phyloP scores from a whole-genome alignment of 2,329 filamentous ascomycete genomes.

The Penicillium decumbens region DNA sequence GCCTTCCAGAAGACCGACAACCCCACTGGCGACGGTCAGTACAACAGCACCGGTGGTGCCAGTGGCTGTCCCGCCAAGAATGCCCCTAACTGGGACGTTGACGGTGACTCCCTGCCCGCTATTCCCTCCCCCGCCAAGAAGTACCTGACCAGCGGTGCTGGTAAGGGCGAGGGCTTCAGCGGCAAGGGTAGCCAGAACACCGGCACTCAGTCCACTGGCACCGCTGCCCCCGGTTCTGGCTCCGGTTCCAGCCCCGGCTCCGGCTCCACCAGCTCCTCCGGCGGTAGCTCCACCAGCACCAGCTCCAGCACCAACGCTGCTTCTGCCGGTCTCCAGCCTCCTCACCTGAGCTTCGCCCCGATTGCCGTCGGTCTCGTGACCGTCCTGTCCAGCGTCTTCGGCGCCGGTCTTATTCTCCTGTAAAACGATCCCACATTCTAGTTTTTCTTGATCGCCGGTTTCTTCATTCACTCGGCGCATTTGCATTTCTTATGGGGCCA shows the following conservation, averaged over 20 bases:
- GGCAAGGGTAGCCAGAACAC: constrained; percentile 55
- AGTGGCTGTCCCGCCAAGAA: constrained; percentile 53
- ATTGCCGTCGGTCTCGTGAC: constrained; percentile 51
- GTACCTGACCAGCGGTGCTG: constrained; percentile 57
- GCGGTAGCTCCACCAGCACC: background rate
- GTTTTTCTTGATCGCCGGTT: constrained; percentile 8
- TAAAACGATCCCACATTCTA: constrained; percentile 17
- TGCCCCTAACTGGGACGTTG: constrained; percentile 54
- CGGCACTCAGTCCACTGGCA: constrained; percentile 48
- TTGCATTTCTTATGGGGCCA: constrained; percentile 9
- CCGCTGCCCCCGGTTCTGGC: constrained; percentile 50
- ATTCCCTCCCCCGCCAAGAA: constrained; percentile 53
- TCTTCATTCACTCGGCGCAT: constrained; percentile 3
- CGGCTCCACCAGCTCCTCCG: constrained; percentile 14
- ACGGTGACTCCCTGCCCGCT: constrained; percentile 50
- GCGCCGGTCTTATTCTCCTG: constrained; percentile 42
- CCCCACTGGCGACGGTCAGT: constrained; percentile 56
- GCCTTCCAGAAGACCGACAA: constrained; percentile 49
- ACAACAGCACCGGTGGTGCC: constrained; percentile 51
- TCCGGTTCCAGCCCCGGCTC: constrained; percentile 28
- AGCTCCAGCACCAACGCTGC: constrained; percentile 1
- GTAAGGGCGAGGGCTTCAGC: constrained; percentile 52
- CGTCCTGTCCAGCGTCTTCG: constrained; percentile 51
- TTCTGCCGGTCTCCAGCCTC: constrained; percentile 37
- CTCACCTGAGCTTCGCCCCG: constrained; percentile 48